phyloP scores from a whole-genome alignment of 352 stramenopile genomes.

The Phytophthora aleatoria region DNA sequence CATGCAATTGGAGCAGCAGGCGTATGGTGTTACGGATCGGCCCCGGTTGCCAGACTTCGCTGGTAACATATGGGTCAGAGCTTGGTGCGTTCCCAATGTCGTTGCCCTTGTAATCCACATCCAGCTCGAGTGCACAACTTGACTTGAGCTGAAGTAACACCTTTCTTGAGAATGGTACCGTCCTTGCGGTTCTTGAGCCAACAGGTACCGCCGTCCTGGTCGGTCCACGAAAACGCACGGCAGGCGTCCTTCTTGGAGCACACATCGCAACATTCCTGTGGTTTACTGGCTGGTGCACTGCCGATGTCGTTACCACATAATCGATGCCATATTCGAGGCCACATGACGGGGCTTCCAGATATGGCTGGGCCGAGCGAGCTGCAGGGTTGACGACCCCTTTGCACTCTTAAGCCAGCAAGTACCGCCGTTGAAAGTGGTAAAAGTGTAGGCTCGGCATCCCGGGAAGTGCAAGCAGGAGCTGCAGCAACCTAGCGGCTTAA shows the following conservation, averaged over 20 bases:
- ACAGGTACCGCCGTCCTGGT: constrained; percentile 24
- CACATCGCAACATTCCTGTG: constrained; percentile 18
- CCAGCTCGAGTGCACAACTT: constrained; percentile 36
- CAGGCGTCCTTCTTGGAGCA: constrained; percentile 22
- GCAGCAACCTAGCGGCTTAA: constrained; percentile 22
- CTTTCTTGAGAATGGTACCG: neutral
- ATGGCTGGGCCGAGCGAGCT: constrained; percentile 10
- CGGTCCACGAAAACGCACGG: constrained; percentile 51
- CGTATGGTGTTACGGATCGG: constrained; percentile 4
- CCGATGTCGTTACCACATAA: constrained; percentile 35
- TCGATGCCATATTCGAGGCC: constrained; percentile 30
- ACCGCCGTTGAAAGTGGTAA: constrained; percentile 19
- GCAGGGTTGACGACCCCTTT: constrained; percentile 9
- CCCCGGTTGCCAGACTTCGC: too few species aligned
- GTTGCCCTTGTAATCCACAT: constrained; percentile 39
- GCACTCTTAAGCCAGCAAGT: constrained; percentile 30
- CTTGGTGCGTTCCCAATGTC: constrained; percentile 27
- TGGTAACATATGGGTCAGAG: neutral
- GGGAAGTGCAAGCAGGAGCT: constrained; percentile 8
- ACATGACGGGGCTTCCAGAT: constrained; percentile 19
- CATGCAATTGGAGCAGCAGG: constrained; percentile 41
- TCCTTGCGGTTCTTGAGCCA: constrained; percentile 38
- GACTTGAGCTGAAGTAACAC: constrained; percentile 1
- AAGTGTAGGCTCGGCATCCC: constrained; percentile 37
- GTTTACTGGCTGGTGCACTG: constrained; percentile 7